Evolutionary conservation across 306 rosid genomes (phyloP).

Genomic region (Acacia confusa): DNA sequence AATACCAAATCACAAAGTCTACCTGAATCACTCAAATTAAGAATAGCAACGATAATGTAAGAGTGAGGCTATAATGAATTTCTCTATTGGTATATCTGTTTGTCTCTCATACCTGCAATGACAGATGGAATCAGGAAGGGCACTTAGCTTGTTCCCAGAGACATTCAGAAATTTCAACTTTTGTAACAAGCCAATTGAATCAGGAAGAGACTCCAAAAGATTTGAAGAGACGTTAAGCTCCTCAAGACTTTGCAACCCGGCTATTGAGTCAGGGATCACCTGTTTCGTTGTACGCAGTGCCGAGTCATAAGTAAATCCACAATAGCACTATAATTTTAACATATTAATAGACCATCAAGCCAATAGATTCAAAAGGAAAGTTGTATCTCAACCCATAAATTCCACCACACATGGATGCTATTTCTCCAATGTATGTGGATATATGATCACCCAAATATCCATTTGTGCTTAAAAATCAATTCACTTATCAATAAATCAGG

Average conservation of each 20-base stretch:
- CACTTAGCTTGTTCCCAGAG: slow-evolving; percentile 67
- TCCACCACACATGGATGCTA: background rate
- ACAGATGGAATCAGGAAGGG: slow-evolving; percentile 82
- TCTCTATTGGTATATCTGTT: background rate
- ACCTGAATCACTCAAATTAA: background rate
- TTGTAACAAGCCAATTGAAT: slow-evolving; percentile 80
- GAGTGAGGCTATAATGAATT: background rate
- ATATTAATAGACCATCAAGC: background rate
- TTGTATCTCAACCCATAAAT: background rate
- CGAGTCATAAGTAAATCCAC: background rate
- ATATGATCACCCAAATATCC: background rate
- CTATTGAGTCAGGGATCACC: slow-evolving; percentile 79
- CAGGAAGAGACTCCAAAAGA: slow-evolving; percentile 69
- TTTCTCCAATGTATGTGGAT: background rate
- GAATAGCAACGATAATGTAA: background rate
- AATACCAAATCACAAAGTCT: slow-evolving; percentile 3
- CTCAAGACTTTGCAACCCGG: slow-evolving; percentile 71
- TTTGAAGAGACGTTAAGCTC: slow-evolving; percentile 82
- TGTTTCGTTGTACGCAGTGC: slow-evolving; percentile 35
- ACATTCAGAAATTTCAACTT: slow-evolving; percentile 70
- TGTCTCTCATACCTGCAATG: slow-evolving; percentile 69
- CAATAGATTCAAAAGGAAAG: background rate
- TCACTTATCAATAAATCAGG: too few species aligned
- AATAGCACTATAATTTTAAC: background rate
- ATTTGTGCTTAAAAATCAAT: background rate